These are phyloP conservation scores for Arabidopsis hybrid DNA, from an alignment of 441 rosid genomes.

Conservation along the genomic window DNA sequence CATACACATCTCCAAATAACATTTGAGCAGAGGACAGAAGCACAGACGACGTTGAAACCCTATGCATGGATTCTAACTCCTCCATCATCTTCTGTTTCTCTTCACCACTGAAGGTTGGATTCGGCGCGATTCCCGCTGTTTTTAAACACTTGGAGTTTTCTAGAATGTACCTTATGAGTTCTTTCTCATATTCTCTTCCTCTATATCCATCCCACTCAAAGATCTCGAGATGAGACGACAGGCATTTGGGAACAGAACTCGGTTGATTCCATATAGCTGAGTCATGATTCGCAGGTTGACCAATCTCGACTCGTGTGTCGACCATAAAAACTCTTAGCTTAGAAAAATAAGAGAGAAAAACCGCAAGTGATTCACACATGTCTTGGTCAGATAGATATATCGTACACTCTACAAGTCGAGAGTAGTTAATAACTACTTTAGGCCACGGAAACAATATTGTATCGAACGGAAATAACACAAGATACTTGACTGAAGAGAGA, in stretches of 20 bases:
- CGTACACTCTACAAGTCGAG: background rate
- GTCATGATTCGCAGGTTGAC: too few species aligned
- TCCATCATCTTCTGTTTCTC: slow-evolving; percentile 1
- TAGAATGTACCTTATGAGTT: background rate
- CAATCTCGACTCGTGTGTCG: too few species aligned
- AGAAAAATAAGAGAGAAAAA: slow-evolving; percentile 12
- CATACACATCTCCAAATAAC: background rate
- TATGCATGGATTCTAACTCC: background rate
- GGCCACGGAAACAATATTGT: background rate
- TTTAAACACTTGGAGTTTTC: slow-evolving; percentile 6
- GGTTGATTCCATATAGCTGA: slow-evolving; percentile 1
- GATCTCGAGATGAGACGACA: background rate
- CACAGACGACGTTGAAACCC: slow-evolving; percentile 6
- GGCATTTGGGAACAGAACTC: background rate
- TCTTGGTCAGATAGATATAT: background rate
- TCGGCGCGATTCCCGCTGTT: background rate
- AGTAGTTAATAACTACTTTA: background rate
- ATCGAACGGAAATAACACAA: background rate
- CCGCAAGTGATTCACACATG: slow-evolving; percentile 12
- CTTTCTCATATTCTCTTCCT: slow-evolving; percentile 16
- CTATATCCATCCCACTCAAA: background rate
- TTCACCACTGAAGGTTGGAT: background rate
- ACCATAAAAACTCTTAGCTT: slow-evolving; percentile 1
- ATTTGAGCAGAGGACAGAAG: background rate
- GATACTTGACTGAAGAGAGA: background rate